Evolutionary conservation across 805 yeast genomes (phyloP), one percentile per base, ranked within the genome.

Genomic region (Teunomyces cretensis): DNA sequence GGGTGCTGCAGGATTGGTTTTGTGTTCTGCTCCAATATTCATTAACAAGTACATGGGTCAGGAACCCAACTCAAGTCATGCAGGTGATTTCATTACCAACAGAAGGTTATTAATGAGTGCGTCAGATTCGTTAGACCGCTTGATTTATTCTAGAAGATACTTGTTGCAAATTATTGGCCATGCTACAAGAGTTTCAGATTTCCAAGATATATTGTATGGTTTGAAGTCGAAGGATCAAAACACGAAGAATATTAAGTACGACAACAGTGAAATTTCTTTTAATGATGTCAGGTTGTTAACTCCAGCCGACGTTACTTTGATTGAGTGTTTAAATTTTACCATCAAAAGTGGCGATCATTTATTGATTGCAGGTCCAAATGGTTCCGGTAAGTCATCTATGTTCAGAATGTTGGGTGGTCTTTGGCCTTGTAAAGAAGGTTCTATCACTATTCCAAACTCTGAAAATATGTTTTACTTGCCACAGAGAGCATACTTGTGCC

Each of bases 301-400:
- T 1, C 98, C 98, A 0, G 83, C 85, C 3, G 85, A 88, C 44
- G 91, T 87, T 36, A 75, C 83, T 0, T 72, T 91, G 38, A 83
- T 87, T 16, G 72, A 79, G 36, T 76, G 80, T 31, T 73, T 91
- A 54, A 73, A 80, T 22, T 90, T 91, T 63, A 76, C 83, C 41
- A 79, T 91, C 43, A 79, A 84, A 50, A 85, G 80, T 28, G 97
- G 97, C 30, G 84, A 90, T 42, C 94, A 91, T 64, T 71, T 91
- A 41, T 74, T 91, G 43, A 90, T 91, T 60, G 90, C 92, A 8
- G 98, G 98, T 0, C 97, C 97, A 11, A 91, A 91, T 60, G 98
- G 98, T 1, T 87, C 96, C 51, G 98, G 98, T 22, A 91, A 91
- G 67, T 90, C 97, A 0, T 91, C 97, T 0, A 70, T 91, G 46